Conservation (phyloP, 352 stramenopile species). For the Phytopythium boreale region DNA sequence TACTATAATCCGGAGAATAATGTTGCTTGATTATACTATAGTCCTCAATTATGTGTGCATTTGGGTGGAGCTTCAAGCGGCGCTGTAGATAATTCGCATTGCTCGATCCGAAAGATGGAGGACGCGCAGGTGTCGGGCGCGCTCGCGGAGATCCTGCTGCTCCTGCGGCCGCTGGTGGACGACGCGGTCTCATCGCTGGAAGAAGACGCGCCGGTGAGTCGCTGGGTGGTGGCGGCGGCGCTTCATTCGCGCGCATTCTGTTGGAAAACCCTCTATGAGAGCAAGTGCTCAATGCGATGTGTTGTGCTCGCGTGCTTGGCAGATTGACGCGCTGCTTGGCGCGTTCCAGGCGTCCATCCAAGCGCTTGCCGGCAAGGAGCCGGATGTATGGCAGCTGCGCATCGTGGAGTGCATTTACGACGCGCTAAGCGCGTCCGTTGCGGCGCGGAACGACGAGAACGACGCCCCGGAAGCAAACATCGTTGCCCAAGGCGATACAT, state of each 20-base stretch:
- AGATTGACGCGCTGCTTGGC: slow-evolving; percentile 28
- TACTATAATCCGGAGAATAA: too few species aligned
- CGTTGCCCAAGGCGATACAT: slow-evolving; percentile 7
- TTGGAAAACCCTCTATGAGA: too few species aligned
- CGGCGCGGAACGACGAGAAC: not conserved
- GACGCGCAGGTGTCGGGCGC: not conserved
- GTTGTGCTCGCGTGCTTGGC: not conserved
- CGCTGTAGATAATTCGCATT: not conserved
- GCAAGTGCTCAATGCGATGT: not conserved
- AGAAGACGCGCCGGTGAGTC: slow-evolving; percentile 30
- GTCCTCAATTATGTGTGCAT: too few species aligned
- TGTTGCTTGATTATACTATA: too few species aligned
- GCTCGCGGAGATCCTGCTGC: slow-evolving; percentile 48
- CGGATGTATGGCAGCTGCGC: slow-evolving; percentile 52
- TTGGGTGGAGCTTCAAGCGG: not conserved
- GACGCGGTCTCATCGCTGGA: slow-evolving; percentile 23
- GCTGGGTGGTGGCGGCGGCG: not conserved
- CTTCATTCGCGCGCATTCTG: not conserved
- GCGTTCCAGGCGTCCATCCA: slow-evolving; percentile 31
- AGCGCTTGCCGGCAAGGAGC: slow-evolving; percentile 29
- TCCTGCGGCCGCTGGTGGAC: slow-evolving; percentile 37
- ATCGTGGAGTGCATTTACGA: slow-evolving; percentile 37
- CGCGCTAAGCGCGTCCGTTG: slow-evolving; percentile 15
- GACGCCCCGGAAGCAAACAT: not conserved
- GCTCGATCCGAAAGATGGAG: not conserved